Conservation (phyloP, 1,139 yeast species). For the Kurtzmaniella quercitrusa region DNA sequence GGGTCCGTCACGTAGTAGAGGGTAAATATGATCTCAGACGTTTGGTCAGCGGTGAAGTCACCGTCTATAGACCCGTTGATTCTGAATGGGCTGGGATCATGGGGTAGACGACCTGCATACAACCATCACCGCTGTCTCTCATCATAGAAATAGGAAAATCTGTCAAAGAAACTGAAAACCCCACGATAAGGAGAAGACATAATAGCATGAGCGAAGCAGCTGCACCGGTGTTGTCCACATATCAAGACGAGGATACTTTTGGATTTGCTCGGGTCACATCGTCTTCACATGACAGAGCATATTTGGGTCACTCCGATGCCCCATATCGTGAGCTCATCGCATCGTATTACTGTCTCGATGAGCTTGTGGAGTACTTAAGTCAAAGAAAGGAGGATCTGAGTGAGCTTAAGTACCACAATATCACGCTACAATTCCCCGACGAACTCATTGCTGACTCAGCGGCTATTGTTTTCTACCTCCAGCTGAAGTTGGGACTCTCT, state of each 20-base stretch:
- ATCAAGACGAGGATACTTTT: slow-evolving; percentile 52
- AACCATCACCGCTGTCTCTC: no score
- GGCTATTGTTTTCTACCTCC: slow-evolving; percentile 52
- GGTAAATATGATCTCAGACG: slow-evolving; percentile 43
- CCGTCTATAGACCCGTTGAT: slow-evolving; percentile 54
- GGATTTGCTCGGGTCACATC: slow-evolving; percentile 34
- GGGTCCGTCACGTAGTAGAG: slow-evolving; percentile 42
- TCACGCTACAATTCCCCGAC: slow-evolving; percentile 93
- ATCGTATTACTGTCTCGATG: slow-evolving; percentile 51
- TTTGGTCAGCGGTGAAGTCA: slow-evolving; percentile 45
- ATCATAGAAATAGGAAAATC: no score
- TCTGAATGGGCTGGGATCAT: slow-evolving; percentile 45
- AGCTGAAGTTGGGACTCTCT: slow-evolving; percentile 18
- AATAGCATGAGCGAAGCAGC: slow-evolving; percentile 11
- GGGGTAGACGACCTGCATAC: not conserved
- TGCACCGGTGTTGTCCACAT: slow-evolving; percentile 61
- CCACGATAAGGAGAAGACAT: no score
- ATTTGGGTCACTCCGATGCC: slow-evolving; percentile 21
- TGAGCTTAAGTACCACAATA: slow-evolving; percentile 32
- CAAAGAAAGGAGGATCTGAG: slow-evolving; percentile 19
- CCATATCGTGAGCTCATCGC: slow-evolving; percentile 24
- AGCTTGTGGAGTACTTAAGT: slow-evolving; percentile 35
- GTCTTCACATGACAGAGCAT: slow-evolving; percentile 23
- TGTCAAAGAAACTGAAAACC: not conserved
- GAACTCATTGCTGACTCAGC: slow-evolving; percentile 73